Evolutionary conservation across 176 grass and related monocot genomes (phyloP).

Genomic region (Triticum turgidum): DNA sequence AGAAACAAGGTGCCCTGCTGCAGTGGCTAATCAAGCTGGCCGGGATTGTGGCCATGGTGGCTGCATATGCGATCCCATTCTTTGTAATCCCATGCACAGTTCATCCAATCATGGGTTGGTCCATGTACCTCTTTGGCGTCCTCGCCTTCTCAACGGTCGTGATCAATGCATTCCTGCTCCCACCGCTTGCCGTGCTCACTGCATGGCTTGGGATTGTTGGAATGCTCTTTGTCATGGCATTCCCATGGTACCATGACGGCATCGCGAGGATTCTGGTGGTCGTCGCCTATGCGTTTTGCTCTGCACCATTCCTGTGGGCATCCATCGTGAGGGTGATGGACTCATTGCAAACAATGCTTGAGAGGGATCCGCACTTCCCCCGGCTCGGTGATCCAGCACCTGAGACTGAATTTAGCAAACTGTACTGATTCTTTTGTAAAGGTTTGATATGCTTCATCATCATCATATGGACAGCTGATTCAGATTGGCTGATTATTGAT

Average conservation of each 20-base stretch:
- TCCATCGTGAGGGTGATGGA: slow-evolving; percentile 56
- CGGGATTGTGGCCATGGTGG: slow-evolving; percentile 46
- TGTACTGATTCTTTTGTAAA: slow-evolving; percentile 64
- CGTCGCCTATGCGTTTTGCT: slow-evolving; percentile 64
- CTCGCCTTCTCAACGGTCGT: slow-evolving; percentile 53
- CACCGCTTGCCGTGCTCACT: slow-evolving; percentile 59
- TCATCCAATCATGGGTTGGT: slow-evolving; percentile 93
- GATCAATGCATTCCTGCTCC: slow-evolving; percentile 77
- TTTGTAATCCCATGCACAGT: slow-evolving; percentile 80
- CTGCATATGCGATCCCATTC: slow-evolving; percentile 78
- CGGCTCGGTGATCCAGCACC: slow-evolving; percentile 63
- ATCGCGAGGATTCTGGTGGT: slow-evolving; percentile 62
- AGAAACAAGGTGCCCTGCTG: slow-evolving; percentile 61
- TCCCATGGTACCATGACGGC: slow-evolving; percentile 89
- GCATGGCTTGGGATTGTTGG: slow-evolving; percentile 56
- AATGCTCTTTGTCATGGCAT: slow-evolving; percentile 74
- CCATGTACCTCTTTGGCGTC: slow-evolving; percentile 72
- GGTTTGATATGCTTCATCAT: slow-evolving; percentile 19
- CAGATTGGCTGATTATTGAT: slow-evolving; percentile 31
- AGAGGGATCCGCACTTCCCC: slow-evolving; percentile 79
- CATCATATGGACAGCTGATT: slow-evolving; percentile 26
- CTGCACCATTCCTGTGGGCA: slow-evolving; percentile 64
- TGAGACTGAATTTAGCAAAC: slow-evolving; percentile 81
- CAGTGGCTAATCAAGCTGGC: slow-evolving; percentile 68
- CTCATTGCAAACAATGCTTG: slow-evolving; percentile 62